phyloP scores from a whole-genome alignment of 345 rosid genomes.

The Pugionium dolabratum region DNA sequence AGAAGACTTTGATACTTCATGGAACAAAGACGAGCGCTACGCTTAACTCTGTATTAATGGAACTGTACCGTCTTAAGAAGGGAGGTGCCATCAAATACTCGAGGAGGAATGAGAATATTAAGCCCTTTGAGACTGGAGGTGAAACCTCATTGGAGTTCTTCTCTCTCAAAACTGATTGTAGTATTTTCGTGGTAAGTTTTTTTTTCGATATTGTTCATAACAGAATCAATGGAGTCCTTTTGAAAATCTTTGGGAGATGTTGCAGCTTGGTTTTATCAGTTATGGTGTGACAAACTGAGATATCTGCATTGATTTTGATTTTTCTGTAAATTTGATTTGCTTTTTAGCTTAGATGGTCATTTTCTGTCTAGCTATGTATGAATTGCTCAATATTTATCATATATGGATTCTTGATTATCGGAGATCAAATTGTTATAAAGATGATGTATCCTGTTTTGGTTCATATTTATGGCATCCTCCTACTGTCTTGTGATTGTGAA shows the following conservation, averaged over 20 bases:
- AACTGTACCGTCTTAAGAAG: constrained; percentile 72
- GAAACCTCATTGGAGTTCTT: constrained; percentile 92
- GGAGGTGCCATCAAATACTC: constrained; percentile 48
- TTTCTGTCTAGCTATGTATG: background rate
- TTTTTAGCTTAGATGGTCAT: background rate
- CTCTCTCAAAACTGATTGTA: constrained; percentile 88
- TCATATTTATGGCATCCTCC: background rate
- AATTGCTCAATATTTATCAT: background rate
- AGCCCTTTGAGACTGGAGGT: constrained; percentile 94
- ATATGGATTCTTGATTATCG: background rate
- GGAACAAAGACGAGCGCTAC: constrained; percentile 85
- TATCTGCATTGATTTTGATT: constrained; percentile 1
- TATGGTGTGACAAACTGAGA: background rate
- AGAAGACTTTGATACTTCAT: constrained; percentile 39
- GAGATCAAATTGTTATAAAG: background rate
- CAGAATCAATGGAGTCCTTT: background rate
- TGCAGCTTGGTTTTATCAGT: background rate
- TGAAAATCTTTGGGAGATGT: background rate
- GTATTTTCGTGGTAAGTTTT: constrained; percentile 75
- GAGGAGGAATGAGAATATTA: constrained; percentile 74
- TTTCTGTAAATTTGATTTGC: constrained; percentile 1
- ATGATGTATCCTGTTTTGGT: constrained; percentile 2
- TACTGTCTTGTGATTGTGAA: background rate
- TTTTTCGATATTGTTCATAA: background rate
- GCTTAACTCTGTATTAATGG: constrained; percentile 63